Conservation (phyloP, 208 protist species). For the Leishmania amazonensis region DNA sequence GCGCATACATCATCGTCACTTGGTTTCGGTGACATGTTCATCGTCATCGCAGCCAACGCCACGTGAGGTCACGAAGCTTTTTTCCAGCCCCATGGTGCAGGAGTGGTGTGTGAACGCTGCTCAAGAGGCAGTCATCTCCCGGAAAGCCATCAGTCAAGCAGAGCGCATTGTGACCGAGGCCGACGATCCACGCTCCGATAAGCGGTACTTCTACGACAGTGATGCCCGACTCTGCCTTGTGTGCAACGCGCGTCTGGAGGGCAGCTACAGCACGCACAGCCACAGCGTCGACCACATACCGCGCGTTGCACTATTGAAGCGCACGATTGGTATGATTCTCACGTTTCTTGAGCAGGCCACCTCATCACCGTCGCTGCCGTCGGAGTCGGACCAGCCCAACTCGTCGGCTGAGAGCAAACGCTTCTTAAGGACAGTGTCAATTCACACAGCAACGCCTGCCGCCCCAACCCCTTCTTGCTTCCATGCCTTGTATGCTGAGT, state of each 20-base stretch:
- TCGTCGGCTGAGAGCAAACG: neutral
- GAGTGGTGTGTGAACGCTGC: neutral
- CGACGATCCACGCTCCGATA: conserved; percentile 6
- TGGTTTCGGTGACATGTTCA: neutral
- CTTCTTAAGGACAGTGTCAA: neutral
- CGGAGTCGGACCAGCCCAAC: neutral
- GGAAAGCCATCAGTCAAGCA: neutral
- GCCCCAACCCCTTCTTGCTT: conserved; percentile 1
- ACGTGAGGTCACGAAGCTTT: neutral
- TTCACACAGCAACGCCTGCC: neutral
- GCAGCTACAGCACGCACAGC: conserved; percentile 43
- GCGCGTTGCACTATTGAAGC: conserved; percentile 60
- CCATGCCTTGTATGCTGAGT: conserved; percentile 6
- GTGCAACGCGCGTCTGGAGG: conserved; percentile 37
- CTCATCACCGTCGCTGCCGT: neutral
- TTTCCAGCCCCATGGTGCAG: conserved; percentile 5
- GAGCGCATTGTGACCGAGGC: conserved; percentile 11
- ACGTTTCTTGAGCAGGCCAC: conserved; percentile 30
- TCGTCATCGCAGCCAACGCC: neutral
- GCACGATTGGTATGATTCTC: conserved; percentile 41
- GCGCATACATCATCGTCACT: neutral
- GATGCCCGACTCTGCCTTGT: conserved; percentile 35
- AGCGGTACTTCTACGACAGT: conserved; percentile 36
- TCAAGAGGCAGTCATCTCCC: conserved; percentile 11
- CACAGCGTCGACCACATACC: conserved; percentile 48